Percentiles rank a stretch among this genome's conserved stretches.
These are phyloP conservation scores for Sphaerosporella brunnea DNA, from an alignment of 495 filamentous ascomycete species.

Conservation along the genomic window DNA sequence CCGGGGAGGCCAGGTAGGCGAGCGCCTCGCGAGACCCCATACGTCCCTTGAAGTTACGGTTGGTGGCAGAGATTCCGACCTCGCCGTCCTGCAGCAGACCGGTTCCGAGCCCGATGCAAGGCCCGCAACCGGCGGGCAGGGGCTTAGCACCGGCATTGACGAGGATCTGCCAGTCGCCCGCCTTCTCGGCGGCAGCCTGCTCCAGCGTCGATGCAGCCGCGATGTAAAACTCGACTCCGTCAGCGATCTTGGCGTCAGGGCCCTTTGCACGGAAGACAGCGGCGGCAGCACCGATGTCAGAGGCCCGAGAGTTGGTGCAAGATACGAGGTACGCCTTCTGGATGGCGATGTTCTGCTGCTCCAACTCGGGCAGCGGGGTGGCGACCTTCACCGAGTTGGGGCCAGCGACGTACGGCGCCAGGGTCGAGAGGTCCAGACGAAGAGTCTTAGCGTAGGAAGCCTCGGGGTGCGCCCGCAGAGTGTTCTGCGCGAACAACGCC, in stretches of 20 bases:
- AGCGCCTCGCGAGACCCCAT: slow-evolving; percentile 73
- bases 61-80: slow-evolving; percentile 73
- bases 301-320: slow-evolving; percentile 75
- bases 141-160: slow-evolving; percentile 61
- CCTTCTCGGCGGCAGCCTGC: slow-evolving; percentile 58
- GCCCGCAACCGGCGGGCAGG: slow-evolving; percentile 65
- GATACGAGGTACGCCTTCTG: slow-evolving; percentile 81
- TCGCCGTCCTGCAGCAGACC: slow-evolving; percentile 72
- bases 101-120: slow-evolving; percentile 77
- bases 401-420: slow-evolving; percentile 74
- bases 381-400: slow-evolving; percentile 84
- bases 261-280: slow-evolving; percentile 55
- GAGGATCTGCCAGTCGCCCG: slow-evolving; percentile 75
- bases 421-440: slow-evolving; percentile 57
- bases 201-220: slow-evolving; percentile 71
- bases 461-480: slow-evolving; percentile 51
- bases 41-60: slow-evolving; percentile 86
- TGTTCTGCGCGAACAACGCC: slow-evolving; percentile 43
- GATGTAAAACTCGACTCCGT: slow-evolving; percentile 74
- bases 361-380: slow-evolving; percentile 60
- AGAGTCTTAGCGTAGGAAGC: slow-evolving; percentile 72
- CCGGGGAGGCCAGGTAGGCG: slow-evolving; percentile 77
- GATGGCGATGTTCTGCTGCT: slow-evolving; percentile 50
- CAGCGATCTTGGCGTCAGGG: slow-evolving; percentile 52
- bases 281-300: slow-evolving; percentile 68